Conservation (phyloP, 192 early-diverging fungal genomes). For the Hyaloraphidium curvatum region DNA sequence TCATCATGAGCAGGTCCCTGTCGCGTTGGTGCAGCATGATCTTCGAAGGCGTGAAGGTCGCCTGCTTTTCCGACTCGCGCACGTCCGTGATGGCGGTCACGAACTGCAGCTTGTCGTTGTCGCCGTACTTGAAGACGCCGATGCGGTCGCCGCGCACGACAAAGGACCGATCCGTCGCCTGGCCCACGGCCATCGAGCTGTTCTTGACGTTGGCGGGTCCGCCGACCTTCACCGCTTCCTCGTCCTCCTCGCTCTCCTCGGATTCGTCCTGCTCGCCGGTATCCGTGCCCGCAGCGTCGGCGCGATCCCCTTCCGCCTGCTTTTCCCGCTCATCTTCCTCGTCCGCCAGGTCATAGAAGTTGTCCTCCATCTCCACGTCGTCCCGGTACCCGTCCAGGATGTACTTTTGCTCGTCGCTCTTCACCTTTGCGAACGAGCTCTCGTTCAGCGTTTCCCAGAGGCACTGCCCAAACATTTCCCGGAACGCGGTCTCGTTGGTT, state of each 20-base stretch:
- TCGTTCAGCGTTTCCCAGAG: constrained; percentile 57
- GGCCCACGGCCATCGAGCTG: constrained; percentile 63
- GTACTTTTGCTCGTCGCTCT: constrained; percentile 50
- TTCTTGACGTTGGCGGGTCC: constrained; percentile 17
- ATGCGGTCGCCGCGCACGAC: constrained; percentile 76
- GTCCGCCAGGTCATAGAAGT: constrained; percentile 1
- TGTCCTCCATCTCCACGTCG: constrained; percentile 43
- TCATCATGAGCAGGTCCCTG: constrained; percentile 53
- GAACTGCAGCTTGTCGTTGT: constrained; percentile 50
- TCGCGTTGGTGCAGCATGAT: constrained; percentile 80
- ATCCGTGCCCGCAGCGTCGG: constrained; percentile 13
- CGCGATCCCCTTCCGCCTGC: constrained; percentile 7
- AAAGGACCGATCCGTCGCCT: constrained; percentile 72
- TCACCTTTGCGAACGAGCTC: constrained; percentile 39
- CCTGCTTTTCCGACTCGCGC: constrained; percentile 25
- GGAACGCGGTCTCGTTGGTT: constrained; percentile 32
- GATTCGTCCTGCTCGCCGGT: constrained; percentile 4
- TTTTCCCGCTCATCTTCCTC: constrained; percentile 5
- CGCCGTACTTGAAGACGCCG: constrained; percentile 66
- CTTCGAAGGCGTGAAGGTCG: constrained; percentile 46
- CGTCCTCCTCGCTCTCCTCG: constrained; percentile 7
- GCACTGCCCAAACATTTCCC: constrained; percentile 41
- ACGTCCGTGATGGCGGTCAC: constrained; percentile 64
- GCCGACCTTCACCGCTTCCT: constrained; percentile 7
- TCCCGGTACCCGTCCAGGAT: constrained; percentile 53